Percentiles rank a stretch among this genome's conserved stretches.
phyloP scores from a whole-genome alignment of 2,329 filamentous ascomycete species.

The Alternaria metachromatica region DNA sequence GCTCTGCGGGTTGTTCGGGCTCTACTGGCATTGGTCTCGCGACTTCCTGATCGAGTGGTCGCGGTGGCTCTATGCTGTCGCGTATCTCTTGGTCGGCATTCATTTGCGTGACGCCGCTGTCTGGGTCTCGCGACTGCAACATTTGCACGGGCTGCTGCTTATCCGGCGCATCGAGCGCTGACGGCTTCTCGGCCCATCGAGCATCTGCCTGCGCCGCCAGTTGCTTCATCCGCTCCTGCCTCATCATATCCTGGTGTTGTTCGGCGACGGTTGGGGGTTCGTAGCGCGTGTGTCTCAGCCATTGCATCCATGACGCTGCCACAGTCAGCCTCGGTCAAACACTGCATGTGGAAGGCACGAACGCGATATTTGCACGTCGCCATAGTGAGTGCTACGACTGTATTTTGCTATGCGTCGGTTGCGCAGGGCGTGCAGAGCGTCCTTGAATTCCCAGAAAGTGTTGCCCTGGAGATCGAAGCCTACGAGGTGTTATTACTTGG shows the following conservation, averaged over 20 bases:
- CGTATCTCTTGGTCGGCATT: constrained; percentile 43
- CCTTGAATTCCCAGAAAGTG: constrained; percentile 72
- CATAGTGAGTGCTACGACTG: constrained; percentile 59
- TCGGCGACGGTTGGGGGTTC: constrained; percentile 64
- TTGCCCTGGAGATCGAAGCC: constrained; percentile 68
- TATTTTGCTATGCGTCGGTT: constrained; percentile 66
- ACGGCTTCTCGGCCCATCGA: constrained; percentile 66
- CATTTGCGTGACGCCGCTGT: constrained; percentile 46
- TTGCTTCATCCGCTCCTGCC: constrained; percentile 65
- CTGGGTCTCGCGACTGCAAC: constrained; percentile 52
- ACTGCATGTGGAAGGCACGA: constrained; percentile 1
- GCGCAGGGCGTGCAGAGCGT: constrained; percentile 60
- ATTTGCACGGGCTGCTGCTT: constrained; percentile 57
- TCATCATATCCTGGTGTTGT: constrained; percentile 63
- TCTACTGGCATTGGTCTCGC: constrained; percentile 9
- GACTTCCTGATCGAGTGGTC: constrained; percentile 1
- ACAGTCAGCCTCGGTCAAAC: neutral
- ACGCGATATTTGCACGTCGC: constrained; percentile 68
- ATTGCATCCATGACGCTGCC: constrained; percentile 71
- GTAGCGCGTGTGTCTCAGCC: constrained; percentile 67
- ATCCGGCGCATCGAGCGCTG: constrained; percentile 63
- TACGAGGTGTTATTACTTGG: constrained; percentile 35
- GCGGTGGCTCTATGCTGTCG: constrained; percentile 22
- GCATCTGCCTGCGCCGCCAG: constrained; percentile 66
- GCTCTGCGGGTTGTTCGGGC: neutral